Evolutionary conservation across 2,329 filamentous ascomycete species (phyloP).

Genomic region (Xylaria sp.): DNA sequence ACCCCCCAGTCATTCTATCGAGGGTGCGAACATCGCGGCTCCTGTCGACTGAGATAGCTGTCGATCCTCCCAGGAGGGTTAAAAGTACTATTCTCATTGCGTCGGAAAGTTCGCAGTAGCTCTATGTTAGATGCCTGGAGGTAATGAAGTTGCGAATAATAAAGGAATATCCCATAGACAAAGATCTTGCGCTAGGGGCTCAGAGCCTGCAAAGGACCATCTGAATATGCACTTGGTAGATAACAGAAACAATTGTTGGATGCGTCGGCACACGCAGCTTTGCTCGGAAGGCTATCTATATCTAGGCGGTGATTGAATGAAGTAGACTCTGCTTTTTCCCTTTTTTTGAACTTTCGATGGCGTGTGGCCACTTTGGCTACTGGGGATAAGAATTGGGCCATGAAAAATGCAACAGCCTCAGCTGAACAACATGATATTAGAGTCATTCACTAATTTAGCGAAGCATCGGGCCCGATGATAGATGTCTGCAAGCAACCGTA

Average conservation of each 20-base stretch:
- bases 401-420: background rate
- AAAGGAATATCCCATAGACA: background rate
- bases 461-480: background rate
- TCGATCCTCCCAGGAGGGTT: background rate
- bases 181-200: background rate
- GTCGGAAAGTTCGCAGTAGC: background rate
- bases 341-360: background rate
- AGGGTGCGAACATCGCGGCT: background rate
- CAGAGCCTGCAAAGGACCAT: background rate
- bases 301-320: background rate
- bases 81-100: background rate
- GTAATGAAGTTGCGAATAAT: background rate
- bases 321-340: background rate
- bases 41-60: background rate
- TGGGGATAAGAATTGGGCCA: background rate
- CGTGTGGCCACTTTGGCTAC: background rate
- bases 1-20: background rate
- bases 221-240: background rate
- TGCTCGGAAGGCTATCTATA: background rate
- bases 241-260: too few species aligned
- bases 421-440: background rate
- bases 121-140: background rate
- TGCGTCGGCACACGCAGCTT: background rate
- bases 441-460: background rate
- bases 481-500: background rate